A percentile compares a stretch with the other conserved stretches of the same genome.
phyloP scores from a whole-genome alignment of 2,329 filamentous ascomycete genomes.

The Colletotrichum costaricense region DNA sequence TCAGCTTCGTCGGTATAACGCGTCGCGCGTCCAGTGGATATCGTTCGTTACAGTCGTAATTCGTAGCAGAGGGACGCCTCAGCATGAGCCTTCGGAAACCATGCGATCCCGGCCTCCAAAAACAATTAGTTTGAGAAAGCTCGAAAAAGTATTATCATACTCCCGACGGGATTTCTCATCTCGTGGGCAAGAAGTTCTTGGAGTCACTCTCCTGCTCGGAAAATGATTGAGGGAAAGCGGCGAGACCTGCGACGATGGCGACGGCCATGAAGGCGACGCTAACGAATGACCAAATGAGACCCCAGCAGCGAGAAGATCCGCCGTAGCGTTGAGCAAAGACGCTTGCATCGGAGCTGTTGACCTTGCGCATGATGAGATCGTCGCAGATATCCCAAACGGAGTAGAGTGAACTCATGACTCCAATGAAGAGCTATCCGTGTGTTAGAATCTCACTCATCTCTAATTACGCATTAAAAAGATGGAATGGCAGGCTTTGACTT shows the following conservation, averaged over 20 bases:
- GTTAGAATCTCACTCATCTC: neutral
- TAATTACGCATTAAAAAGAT: neutral
- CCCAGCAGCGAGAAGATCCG: constrained; percentile 85
- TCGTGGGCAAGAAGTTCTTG: constrained; percentile 70
- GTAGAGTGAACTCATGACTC: constrained; percentile 84
- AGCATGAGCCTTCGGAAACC: neutral
- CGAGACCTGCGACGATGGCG: constrained; percentile 81
- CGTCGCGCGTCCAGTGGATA: neutral
- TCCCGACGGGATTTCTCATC: constrained; percentile 10
- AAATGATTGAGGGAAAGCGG: constrained; percentile 79
- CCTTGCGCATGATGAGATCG: constrained; percentile 82
- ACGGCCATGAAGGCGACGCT: constrained; percentile 77
- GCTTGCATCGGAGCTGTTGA: constrained; percentile 82
- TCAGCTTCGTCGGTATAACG: neutral
- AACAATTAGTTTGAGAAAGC: no score
- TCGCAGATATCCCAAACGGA: constrained; percentile 90
- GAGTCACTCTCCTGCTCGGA: constrained; percentile 77
- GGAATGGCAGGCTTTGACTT: constrained; percentile 41
- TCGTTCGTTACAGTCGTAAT: neutral
- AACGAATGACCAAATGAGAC: constrained; percentile 81
- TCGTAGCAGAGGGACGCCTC: neutral
- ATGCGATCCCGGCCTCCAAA: neutral
- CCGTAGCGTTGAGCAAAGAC: constrained; percentile 84
- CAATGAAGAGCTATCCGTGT: constrained; percentile 74
- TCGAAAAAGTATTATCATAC: no score